Evolutionary conservation across 129 eudicot species (phyloP).

Genomic region (Escallonia herrerae): DNA sequence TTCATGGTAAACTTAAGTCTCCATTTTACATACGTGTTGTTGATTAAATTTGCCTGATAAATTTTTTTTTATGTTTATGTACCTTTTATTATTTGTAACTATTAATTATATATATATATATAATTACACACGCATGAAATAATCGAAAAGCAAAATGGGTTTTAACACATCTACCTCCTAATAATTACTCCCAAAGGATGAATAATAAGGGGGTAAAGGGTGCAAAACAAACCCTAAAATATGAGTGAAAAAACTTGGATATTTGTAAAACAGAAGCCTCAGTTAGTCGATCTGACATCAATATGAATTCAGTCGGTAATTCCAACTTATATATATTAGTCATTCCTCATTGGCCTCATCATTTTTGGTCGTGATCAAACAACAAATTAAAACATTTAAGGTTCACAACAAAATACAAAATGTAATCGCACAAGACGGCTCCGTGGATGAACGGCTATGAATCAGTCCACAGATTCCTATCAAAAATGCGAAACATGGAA

Average conservation of each 20-base stretch:
- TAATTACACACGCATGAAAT: no score
- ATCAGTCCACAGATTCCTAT: slow-evolving; percentile 87
- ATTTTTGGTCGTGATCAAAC: no score
- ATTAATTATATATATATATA: no score
- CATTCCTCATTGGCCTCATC: slow-evolving; percentile 48
- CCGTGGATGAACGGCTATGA: slow-evolving; percentile 52
- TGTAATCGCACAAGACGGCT: slow-evolving; percentile 90
- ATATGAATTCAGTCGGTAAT: slow-evolving; percentile 60
- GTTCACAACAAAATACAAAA: background rate
- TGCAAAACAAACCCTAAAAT: background rate
- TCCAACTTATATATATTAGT: slow-evolving; percentile 39
- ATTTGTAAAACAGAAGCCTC: slow-evolving; percentile 33
- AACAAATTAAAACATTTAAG: background rate
- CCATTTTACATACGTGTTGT: no score
- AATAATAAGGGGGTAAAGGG: no score
- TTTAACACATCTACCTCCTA: no score
- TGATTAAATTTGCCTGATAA: no score
- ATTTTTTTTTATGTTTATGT: no score
- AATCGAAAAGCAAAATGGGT: no score
- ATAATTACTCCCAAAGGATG: no score
- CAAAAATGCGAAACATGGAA: slow-evolving; percentile 38
- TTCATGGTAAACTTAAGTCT: no score
- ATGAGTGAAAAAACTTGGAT: background rate
- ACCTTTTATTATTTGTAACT: no score
- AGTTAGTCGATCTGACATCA: slow-evolving; percentile 57